phyloP scores from a whole-genome alignment of 1,284 basidiomycete species.

The Ganoderma lingzhi region DNA sequence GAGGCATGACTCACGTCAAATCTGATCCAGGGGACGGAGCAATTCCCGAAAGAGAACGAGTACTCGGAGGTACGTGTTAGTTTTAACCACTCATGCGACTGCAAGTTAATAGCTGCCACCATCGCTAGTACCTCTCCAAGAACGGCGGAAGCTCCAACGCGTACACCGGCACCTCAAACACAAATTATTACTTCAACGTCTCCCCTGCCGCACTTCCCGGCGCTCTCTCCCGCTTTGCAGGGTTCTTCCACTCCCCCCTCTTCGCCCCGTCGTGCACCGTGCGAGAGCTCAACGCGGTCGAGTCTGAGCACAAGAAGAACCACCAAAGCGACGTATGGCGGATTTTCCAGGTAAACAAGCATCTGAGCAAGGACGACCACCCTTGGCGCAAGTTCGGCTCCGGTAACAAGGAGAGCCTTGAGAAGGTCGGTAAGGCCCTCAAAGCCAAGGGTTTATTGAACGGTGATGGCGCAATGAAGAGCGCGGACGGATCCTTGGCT shows the following conservation, averaged over 20 bases:
- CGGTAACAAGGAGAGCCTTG: conserved; percentile 88
- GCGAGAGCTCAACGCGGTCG: conserved; percentile 96
- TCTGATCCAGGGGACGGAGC: conserved; percentile 69
- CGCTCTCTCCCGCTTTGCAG: conserved; percentile 91
- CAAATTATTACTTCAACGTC: conserved; percentile 95
- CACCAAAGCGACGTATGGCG: conserved; percentile 96
- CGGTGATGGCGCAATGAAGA: conserved; percentile 31
- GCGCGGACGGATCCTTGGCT: conserved; percentile 43
- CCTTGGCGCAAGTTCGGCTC: conserved; percentile 96
- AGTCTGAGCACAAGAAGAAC: conserved; percentile 99
- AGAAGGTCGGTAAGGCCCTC: conserved; percentile 67
- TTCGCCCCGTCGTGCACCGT: conserved; percentile 93
- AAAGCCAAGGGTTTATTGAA: conserved; percentile 55
- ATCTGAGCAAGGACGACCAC: conserved; percentile 83
- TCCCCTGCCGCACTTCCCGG: conserved; percentile 86
- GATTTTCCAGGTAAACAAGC: conserved; percentile 96
- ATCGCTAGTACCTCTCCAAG: conserved; percentile 79
- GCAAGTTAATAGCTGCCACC: background rate
- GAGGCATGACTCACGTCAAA: background rate
- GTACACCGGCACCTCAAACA: conserved; percentile 93
- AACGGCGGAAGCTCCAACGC: conserved; percentile 96
- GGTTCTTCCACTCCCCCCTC: conserved; percentile 94
- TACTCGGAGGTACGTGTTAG: conserved; percentile 74
- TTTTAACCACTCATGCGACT: background rate
- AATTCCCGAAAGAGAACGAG: conserved; percentile 92